Percentiles rank a stretch among this genome's conserved stretches.
These are phyloP conservation scores for Monosporascus sp. DNA, from an alignment of 2,329 filamentous ascomycete genomes.

Conservation along the genomic window DNA sequence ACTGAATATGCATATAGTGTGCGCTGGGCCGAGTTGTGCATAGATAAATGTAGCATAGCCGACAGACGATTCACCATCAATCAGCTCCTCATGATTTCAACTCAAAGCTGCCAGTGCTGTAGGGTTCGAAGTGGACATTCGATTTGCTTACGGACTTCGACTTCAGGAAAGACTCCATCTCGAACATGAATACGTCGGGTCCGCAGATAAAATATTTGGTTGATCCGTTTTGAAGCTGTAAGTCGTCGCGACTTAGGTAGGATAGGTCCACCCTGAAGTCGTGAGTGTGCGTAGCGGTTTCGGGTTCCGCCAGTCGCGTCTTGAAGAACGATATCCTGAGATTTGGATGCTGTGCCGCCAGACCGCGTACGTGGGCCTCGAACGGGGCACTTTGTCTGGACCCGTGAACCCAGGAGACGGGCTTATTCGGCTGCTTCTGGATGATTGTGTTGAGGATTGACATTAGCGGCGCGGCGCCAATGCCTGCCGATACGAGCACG, in stretches of 20 bases:
- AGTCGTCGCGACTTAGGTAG: conserved; percentile 37
- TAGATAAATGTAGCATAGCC: not conserved
- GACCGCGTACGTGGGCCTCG: conserved; percentile 42
- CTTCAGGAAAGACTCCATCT: conserved; percentile 41
- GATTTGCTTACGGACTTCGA: conserved; percentile 31
- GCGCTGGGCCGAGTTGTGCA: too few relatives aligned
- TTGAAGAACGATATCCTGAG: conserved; percentile 45
- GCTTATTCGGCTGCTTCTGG: conserved; percentile 39
- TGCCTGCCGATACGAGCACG: conserved; percentile 58
- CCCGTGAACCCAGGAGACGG: conserved; percentile 57
- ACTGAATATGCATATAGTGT: too few relatives aligned
- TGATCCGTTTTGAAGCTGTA: conserved; percentile 39
- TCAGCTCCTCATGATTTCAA: conserved; percentile 11
- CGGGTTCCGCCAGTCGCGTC: conserved; percentile 41
- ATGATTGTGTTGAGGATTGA: conserved; percentile 55
- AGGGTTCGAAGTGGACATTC: conserved; percentile 42
- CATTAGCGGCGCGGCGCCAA: conserved; percentile 55
- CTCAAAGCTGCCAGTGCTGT: conserved; percentile 41
- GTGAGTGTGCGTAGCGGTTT: conserved; percentile 41
- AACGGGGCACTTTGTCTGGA: conserved; percentile 50
- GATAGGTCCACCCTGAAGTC: conserved; percentile 43
- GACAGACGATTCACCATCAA: not conserved
- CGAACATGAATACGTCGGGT: conserved; percentile 50
- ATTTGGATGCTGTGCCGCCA: conserved; percentile 32
- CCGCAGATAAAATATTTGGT: conserved; percentile 53